Evolutionary conservation across 176 grass and related monocot genomes (phyloP), one percentile per base, ranked within the genome.

Genomic region (Ananas comosus): DNA sequence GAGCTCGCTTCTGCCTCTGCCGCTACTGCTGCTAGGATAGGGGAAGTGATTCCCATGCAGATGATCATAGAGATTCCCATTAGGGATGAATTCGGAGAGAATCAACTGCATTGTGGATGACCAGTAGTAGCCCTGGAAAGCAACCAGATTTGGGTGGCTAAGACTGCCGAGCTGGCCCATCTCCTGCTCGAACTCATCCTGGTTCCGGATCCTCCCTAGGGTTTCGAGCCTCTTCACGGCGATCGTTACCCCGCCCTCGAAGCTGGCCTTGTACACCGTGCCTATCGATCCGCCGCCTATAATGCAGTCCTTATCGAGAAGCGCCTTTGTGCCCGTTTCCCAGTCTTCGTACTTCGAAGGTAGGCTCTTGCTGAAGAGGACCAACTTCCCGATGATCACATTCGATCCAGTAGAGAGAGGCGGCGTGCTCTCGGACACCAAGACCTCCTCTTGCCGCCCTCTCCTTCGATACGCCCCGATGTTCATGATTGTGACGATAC

Each of bases 111-210:
- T 93, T n/a, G 87, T 85, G 63, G 81, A 83, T 69, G 94, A 93
- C 89, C 90, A 99, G 75, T 99, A 99, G 66, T 99, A 90, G 50
- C 94, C 94, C 53, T 99, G 89, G 33, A 93, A 91, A 57, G 82
- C 53, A 27, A 99, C 84, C 16, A 99, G 67, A 93, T 88, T 99
- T 51, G 75, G 72, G 66, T 93, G 80, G 28, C 75, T 88, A 18
- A 99, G 80, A 17, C 59, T 79, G 61, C 89, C 89, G 1, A 93
- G 89, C 72, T 80, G 69, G 24, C 89, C 76, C 87, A 99, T 91
- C 85, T 99, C 89, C 65, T 99, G 87, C 82, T 99, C 94, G 53
- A 93, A 99, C 66, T 99, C 89, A 33, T 99, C 94, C 74, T 99
- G 94, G 66, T 48, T 81, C 65, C 70, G 73, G 54, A 99, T 68